A percentile compares a stretch with the other conserved stretches of the same genome.
phyloP scores from a whole-genome alignment of 495 filamentous ascomycete species.

The Letharia columbiana region DNA sequence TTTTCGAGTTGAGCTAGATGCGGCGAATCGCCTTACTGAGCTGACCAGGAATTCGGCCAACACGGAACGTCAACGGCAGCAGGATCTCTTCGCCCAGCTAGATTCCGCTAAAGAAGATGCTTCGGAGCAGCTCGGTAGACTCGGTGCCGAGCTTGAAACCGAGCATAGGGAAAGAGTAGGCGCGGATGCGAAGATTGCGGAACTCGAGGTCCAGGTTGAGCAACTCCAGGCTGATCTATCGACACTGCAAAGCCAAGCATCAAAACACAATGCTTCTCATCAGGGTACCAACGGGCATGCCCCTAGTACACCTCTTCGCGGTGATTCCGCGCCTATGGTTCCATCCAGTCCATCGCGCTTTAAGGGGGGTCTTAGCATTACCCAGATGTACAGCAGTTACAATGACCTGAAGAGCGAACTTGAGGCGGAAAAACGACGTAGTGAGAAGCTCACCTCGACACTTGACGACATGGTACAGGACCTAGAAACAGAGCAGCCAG shows the following conservation, averaged over 20 bases:
- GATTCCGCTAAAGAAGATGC: slow-evolving; percentile 74
- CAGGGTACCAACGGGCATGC: slow-evolving; percentile 44
- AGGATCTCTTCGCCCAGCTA: slow-evolving; percentile 68
- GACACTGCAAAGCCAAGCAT: slow-evolving; percentile 43
- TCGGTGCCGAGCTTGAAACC: slow-evolving; percentile 72
- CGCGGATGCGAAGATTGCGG: slow-evolving; percentile 58
- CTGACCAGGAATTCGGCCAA: slow-evolving; percentile 75
- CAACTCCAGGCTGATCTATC: slow-evolving; percentile 49
- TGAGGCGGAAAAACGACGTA: slow-evolving; percentile 58
- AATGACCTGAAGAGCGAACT: slow-evolving; percentile 51
- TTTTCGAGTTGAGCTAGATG: slow-evolving; percentile 75
- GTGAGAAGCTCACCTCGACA: slow-evolving; percentile 58
- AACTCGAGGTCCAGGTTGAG: slow-evolving; percentile 67
- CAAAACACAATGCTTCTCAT: slow-evolving; percentile 37
- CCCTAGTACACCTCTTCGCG: slow-evolving; percentile 40
- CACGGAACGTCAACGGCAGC: slow-evolving; percentile 68
- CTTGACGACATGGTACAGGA: slow-evolving; percentile 71
- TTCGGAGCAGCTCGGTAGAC: slow-evolving; percentile 67
- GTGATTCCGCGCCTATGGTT: slow-evolving; percentile 41
- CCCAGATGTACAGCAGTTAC: slow-evolving; percentile 61
- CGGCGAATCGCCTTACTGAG: slow-evolving; percentile 68
- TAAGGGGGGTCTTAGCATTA: slow-evolving; percentile 52
- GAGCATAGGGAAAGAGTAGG: slow-evolving; percentile 64
- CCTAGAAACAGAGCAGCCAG: slow-evolving; percentile 50
- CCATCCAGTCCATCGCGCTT: slow-evolving; percentile 50